These are phyloP conservation scores for Vickermania ingenoplastis DNA, from an alignment of 208 protist species.

Conservation along the genomic window DNA sequence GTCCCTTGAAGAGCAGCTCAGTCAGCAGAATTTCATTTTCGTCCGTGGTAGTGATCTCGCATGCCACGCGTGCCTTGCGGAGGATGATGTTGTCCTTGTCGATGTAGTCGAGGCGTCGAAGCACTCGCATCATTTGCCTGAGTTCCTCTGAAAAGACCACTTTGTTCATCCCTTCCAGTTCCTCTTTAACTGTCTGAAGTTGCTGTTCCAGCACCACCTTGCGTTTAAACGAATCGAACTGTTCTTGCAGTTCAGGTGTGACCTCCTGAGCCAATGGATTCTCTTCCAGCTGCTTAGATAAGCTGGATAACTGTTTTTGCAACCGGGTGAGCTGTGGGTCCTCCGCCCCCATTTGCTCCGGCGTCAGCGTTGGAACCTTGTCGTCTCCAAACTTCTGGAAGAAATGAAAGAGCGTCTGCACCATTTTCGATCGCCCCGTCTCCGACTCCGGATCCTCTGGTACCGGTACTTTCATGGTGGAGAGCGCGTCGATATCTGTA, in stretches of 20 bases:
- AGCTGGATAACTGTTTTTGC: slow-evolving; percentile 67
- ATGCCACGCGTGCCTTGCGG: slow-evolving; percentile 96
- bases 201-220: slow-evolving; percentile 60
- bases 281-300: slow-evolving; percentile 75
- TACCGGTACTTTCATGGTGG: slow-evolving; percentile 72
- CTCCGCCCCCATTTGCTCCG: slow-evolving; percentile 95
- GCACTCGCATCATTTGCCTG: slow-evolving; percentile 94
- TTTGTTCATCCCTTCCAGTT: slow-evolving; percentile 79
- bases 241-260: slow-evolving; percentile 41
- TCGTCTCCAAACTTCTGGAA: slow-evolving; percentile 52
- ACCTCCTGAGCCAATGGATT: slow-evolving; percentile 53
- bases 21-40: slow-evolving; percentile 97
- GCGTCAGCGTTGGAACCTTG: slow-evolving; percentile 89
- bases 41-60: slow-evolving; percentile 97
- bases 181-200: slow-evolving; percentile 51
- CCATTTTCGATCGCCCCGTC: slow-evolving; percentile 53
- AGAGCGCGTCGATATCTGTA: slow-evolving; percentile 53
- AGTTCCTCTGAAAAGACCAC: slow-evolving; percentile 93
- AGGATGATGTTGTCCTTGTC: slow-evolving; percentile 96
- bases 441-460: slow-evolving; percentile 69
- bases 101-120: slow-evolving; percentile 95
- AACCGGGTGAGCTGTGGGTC: slow-evolving; percentile 72
- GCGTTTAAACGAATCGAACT: slow-evolving; percentile 60
- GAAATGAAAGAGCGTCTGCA: slow-evolving; percentile 74
- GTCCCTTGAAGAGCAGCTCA: slow-evolving; percentile 97